phyloP scores from a whole-genome alignment of 257 asterid genomes.

The Plantago major region DNA sequence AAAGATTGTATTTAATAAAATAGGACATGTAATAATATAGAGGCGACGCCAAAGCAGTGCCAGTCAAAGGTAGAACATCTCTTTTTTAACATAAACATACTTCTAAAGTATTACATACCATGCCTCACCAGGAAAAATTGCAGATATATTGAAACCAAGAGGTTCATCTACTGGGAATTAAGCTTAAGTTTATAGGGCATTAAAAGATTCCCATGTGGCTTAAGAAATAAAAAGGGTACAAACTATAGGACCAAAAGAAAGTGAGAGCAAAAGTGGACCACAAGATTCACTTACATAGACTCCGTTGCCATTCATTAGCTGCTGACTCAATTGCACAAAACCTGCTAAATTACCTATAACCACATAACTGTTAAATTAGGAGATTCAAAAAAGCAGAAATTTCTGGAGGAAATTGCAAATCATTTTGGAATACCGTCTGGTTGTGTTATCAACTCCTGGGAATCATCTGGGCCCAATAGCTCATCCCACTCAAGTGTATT shows the following conservation, averaged over 20 bases:
- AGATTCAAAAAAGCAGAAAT: neutral
- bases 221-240: neutral
- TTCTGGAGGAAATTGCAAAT: slow-evolving; percentile 8
- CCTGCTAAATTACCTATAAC: slow-evolving; percentile 48
- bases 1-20: slow-evolving; percentile 1
- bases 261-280: neutral
- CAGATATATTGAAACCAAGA: slow-evolving; percentile 9
- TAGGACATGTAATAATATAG: neutral
- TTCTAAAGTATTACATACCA: neutral
- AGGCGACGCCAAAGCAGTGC: neutral
- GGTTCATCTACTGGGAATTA: neutral
- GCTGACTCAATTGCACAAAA: slow-evolving; percentile 40
- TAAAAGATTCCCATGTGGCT: neutral
- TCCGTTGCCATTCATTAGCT: slow-evolving; percentile 34
- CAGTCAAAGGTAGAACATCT: neutral
- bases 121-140: slow-evolving; percentile 4
- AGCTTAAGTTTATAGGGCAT: neutral
- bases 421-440: slow-evolving; percentile 48
- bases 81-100: neutral
- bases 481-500: slow-evolving; percentile 99
- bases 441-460: slow-evolving; percentile 39
- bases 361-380: slow-evolving; percentile 19
- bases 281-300: slow-evolving; percentile 44
- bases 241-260: neutral
- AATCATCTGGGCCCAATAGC: slow-evolving; percentile 65